phyloP scores from a whole-genome alignment of 768 basidiomycete species.

The Serpula lacrymans region DNA sequence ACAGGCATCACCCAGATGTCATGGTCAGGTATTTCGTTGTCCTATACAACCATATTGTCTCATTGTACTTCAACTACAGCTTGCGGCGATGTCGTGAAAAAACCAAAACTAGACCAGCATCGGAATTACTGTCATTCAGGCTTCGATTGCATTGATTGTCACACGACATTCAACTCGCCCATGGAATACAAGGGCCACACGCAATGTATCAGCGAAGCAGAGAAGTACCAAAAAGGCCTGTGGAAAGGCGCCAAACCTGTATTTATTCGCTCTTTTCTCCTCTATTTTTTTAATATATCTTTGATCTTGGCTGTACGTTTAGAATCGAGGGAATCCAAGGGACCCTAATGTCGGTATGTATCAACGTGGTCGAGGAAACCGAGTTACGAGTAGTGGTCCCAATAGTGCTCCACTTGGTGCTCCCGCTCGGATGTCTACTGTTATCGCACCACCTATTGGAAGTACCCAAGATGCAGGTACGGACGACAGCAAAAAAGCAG shows the following conservation, averaged over 20 bases:
- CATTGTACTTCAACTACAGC: conserved; percentile 32
- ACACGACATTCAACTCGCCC: conserved; percentile 74
- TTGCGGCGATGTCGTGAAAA: conserved; percentile 87
- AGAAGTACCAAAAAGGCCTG: conserved; percentile 87
- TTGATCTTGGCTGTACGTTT: background rate
- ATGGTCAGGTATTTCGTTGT: conserved; percentile 43
- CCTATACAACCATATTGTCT: background rate
- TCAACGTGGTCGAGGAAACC: conserved; percentile 5
- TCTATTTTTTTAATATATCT: conserved; percentile 8
- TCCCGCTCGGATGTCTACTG: conserved; percentile 48
- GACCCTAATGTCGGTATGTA: conserved; percentile 7
- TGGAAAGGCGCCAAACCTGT: conserved; percentile 77
- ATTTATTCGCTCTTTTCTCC: conserved; percentile 19
- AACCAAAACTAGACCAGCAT: conserved; percentile 90
- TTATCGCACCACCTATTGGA: conserved; percentile 21
- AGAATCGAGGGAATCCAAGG: conserved; percentile 6
- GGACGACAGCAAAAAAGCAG: conserved; percentile 1
- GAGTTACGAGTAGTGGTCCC: conserved; percentile 42
- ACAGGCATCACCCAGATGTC: conserved; percentile 51
- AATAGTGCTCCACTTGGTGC: conserved; percentile 73
- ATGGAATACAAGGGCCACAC: conserved; percentile 81
- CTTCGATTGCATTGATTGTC: conserved; percentile 87
- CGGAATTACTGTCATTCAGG: conserved; percentile 53
- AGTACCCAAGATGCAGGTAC: conserved; percentile 7
- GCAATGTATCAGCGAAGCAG: conserved; percentile 83